phyloP scores from a whole-genome alignment of 1,284 basidiomycete species.

The Fomitopsis schrenkii region DNA sequence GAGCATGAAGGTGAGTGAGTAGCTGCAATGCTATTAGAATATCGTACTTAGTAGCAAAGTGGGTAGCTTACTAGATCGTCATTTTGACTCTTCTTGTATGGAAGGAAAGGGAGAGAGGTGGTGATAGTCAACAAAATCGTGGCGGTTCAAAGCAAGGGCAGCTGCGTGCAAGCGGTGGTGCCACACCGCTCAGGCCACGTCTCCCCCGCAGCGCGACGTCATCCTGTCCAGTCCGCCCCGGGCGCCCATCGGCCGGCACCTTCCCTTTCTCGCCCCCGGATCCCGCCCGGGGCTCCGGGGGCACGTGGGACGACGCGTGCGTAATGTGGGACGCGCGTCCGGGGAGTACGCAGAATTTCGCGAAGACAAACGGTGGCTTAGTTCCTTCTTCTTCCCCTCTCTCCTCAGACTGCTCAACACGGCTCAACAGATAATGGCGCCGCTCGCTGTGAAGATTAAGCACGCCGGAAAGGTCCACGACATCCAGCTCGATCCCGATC shows the following conservation, averaged over 20 bases:
- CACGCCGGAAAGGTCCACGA: conserved; percentile 83
- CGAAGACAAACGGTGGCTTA: neutral
- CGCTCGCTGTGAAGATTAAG: conserved; percentile 78
- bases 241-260: neutral
- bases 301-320: conserved; percentile 5
- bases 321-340: neutral
- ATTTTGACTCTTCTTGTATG: conserved; percentile 34
- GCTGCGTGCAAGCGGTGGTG: neutral
- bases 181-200: conserved; percentile 1
- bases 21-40: conserved; percentile 39
- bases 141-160: neutral
- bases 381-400: neutral
- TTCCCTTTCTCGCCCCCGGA: neutral
- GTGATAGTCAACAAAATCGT: neutral
- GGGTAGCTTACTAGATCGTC: conserved; percentile 63
- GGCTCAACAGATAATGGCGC: conserved; percentile 42
- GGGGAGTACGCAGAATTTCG: neutral
- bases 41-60: neutral
- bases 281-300: neutral
- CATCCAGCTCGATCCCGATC: conserved; percentile 63
- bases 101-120: neutral
- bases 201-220: conserved; percentile 2
- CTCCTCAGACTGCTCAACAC: neutral
- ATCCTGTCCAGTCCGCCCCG: neutral
- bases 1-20: conserved; percentile 73